Evolutionary conservation across 345 rosid genomes (phyloP).

Genomic region (Moricandia arvensis): DNA sequence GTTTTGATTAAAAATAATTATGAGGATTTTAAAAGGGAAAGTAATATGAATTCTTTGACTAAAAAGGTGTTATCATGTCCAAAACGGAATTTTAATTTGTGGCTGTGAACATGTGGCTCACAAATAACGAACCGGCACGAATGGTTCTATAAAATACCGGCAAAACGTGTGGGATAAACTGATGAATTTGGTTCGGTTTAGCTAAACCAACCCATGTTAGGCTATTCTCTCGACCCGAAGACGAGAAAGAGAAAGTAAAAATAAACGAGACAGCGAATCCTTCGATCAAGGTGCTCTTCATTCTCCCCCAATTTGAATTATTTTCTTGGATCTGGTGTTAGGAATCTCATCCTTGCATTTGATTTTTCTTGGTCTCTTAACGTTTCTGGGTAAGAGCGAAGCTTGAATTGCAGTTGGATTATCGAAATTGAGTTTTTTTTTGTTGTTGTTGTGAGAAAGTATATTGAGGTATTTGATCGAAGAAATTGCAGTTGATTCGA

Average conservation of each 20-base stretch:
- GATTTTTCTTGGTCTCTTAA: background rate
- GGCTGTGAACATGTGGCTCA: slow-evolving; percentile 9
- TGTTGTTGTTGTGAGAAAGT: background rate
- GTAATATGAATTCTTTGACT: background rate
- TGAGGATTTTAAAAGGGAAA: too few relatives aligned
- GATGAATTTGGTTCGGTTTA: slow-evolving; percentile 23
- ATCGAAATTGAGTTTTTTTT: background rate
- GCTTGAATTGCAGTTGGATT: slow-evolving; percentile 21
- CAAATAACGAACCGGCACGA: slow-evolving; percentile 21
- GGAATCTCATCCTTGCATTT: background rate
- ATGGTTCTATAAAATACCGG: slow-evolving; percentile 1
- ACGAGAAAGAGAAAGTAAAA: slow-evolving; percentile 19
- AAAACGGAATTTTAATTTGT: background rate
- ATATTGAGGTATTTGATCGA: background rate
- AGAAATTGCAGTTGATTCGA: slow-evolving; percentile 3
- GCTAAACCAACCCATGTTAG: slow-evolving; percentile 12
- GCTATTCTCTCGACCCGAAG: background rate
- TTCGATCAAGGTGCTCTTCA: slow-evolving; percentile 25
- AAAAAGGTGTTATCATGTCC: background rate
- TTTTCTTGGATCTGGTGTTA: slow-evolving; percentile 29
- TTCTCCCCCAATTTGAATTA: background rate
- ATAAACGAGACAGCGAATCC: slow-evolving; percentile 26
- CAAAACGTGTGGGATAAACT: background rate
- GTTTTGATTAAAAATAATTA: background rate
- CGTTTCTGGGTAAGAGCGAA: slow-evolving; percentile 3